Base-by-base conservation (phyloP, 441 rosid species). In the Gossypium schwendimanii region DNA sequence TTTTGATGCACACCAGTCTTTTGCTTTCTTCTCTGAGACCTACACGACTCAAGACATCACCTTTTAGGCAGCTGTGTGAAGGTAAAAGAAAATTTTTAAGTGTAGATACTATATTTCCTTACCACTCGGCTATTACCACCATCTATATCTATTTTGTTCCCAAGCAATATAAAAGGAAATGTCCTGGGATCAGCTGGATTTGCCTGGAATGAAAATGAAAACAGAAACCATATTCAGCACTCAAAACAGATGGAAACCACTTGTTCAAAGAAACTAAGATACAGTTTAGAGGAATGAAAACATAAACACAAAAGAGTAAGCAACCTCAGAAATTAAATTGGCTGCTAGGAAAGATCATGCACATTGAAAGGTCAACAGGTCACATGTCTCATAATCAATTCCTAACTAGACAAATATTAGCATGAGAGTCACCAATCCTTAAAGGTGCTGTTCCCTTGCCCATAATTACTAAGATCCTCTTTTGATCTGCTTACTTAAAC, bases 121-220 rank as follows among this genome's bases (percentile, higher is more conserved):
- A 94, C 99, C 93, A 91, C 98, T 81, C 99, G 87, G 76, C 98
- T 94, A 71, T 92, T 94, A 77, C 99, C 99, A 73, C 98, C 99
- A 88, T 94, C 99, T 59, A 94, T 86, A 64, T 94, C 99, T 84
- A 94, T 87, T 87, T 94, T 94, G 88, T 91, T 94, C 75, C 99
- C 99, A 54, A 94, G 96, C 74, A 94, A 75, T 79, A 88, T 87
- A 74, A 94, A 89, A 1, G 99, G 99, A 69, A 94, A 94, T 0
- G 78, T 74, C 78, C 75, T 85, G 57, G 94, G 89, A 74, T 89
- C 93, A 41, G 93, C 73, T n/a, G 96, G 98, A 70, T 85, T 92
- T 47, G 99, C 99, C 99, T 94, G 79, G 6, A 52, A 54, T n/a
- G 47, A 45, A 64, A 74, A 20, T 12, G 9, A 67, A 18, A 72